These are phyloP conservation scores for Arthrobotrys conoides DNA, from an alignment of 2,329 filamentous ascomycete genomes.

Conservation along the genomic window DNA sequence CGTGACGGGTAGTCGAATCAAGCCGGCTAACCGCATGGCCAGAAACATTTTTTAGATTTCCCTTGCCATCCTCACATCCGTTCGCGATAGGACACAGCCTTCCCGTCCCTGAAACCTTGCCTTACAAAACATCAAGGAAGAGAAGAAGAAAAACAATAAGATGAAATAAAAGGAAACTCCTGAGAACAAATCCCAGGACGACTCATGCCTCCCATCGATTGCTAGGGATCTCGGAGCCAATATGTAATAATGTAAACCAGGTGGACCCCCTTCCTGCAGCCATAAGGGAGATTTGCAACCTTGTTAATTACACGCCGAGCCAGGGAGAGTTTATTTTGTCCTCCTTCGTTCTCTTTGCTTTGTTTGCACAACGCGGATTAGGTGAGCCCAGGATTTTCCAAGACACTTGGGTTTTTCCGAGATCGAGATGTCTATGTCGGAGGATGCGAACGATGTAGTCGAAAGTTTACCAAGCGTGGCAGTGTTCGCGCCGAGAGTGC, in stretches of 20 bases:
- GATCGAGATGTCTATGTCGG: constrained; percentile 4
- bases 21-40: constrained; percentile 21
- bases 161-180: constrained; percentile 2
- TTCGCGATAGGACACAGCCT: constrained; percentile 55
- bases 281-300: constrained; percentile 29
- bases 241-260: constrained; percentile 27
- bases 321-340: constrained; percentile 52
- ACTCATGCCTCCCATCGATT: constrained; percentile 8
- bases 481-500: constrained; percentile 24
- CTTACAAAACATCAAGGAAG: constrained; percentile 21
- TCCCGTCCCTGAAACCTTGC: constrained; percentile 22
- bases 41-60: constrained; percentile 33
- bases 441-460: constrained; percentile 11
- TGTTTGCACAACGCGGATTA: constrained; percentile 44
- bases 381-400: constrained; percentile 30
- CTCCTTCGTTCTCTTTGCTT: constrained; percentile 31
- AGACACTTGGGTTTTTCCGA: constrained; percentile 25
- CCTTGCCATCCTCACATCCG: constrained; percentile 37
- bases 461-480: constrained; percentile 20
- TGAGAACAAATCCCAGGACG: constrained; percentile 30
- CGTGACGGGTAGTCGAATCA: constrained; percentile 5
- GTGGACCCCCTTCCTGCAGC: constrained; percentile 24
- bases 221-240: constrained; percentile 13
- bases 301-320: constrained; percentile 43
- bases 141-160: not conserved